Evolutionary conservation across 805 yeast genomes (phyloP).

Genomic region (Barnettozyma siamensis): DNA sequence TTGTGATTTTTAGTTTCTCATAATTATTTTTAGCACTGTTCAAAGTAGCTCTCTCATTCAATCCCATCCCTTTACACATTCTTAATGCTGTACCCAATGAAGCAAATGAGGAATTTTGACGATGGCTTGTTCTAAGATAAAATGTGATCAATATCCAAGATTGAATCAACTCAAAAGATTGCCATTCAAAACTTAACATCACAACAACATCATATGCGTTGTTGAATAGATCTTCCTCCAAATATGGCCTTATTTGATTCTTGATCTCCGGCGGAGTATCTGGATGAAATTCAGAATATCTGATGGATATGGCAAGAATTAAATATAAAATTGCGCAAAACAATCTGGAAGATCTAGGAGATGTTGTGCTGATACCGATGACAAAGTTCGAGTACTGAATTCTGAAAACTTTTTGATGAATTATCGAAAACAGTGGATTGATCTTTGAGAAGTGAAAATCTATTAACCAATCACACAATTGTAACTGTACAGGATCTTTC

Average conservation of each 20-base stretch:
- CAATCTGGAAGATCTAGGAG: constrained; percentile 33
- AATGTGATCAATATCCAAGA: constrained; percentile 42
- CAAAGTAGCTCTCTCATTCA: constrained; percentile 29
- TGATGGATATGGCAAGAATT: constrained; percentile 43
- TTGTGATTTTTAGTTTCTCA: constrained; percentile 40
- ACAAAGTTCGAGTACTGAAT: constrained; percentile 37
- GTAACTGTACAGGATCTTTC: constrained; percentile 12
- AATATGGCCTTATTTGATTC: constrained; percentile 15
- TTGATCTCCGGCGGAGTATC: constrained; percentile 12
- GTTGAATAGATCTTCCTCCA: constrained; percentile 40
- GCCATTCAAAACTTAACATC: constrained; percentile 44
- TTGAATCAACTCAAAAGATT: constrained; percentile 44
- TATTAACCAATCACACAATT: constrained; percentile 29
- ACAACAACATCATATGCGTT: constrained; percentile 33
- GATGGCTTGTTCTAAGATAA: constrained; percentile 38
- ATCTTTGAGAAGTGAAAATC: constrained; percentile 40
- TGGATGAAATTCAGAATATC: constrained; percentile 40
- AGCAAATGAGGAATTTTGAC: constrained; percentile 39
- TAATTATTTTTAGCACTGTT: constrained; percentile 17
- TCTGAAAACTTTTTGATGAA: constrained; percentile 48
- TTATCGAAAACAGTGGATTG: constrained; percentile 46
- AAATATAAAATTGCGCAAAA: constrained; percentile 47
- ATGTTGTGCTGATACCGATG: constrained; percentile 25
- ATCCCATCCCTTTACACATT: constrained; percentile 40
- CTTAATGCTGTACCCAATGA: constrained; percentile 38